Conservation (phyloP, 2,329 filamentous ascomycete species). For the Colletotrichum godetiae region DNA sequence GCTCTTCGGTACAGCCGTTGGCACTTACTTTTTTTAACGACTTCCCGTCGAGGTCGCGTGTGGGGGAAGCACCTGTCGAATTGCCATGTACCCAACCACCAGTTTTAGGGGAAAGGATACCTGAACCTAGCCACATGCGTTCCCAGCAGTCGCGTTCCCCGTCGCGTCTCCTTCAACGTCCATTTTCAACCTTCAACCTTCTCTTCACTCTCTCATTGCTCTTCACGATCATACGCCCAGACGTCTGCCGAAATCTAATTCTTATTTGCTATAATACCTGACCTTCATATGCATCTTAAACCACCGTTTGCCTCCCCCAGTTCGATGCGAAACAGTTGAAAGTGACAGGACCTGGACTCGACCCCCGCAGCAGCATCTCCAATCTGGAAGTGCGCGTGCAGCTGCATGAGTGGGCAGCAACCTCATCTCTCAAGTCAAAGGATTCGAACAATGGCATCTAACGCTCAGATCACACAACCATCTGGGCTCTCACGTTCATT, state of each 20-base stretch:
- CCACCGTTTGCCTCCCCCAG: too few species aligned
- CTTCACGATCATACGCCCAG: background rate
- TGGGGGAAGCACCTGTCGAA: background rate
- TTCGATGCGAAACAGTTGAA: background rate
- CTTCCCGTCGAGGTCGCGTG: background rate
- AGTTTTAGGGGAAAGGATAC: background rate
- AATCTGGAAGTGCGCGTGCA: background rate
- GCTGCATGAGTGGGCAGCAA: background rate
- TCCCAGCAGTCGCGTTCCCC: constrained; percentile 23
- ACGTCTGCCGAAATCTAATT: background rate
- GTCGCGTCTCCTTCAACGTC: constrained; percentile 1
- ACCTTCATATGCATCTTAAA: background rate
- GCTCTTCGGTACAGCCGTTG: too few species aligned
- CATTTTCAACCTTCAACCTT: background rate
- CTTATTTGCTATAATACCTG: background rate
- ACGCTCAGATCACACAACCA: background rate
- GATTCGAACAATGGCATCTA: constrained; percentile 4
- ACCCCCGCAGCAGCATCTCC: background rate
- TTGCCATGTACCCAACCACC: background rate
- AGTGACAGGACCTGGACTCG: background rate
- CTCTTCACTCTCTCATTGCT: background rate
- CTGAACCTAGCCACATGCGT: background rate
- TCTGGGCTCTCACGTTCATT: background rate
- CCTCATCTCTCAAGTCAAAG: background rate
- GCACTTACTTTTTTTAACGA: background rate